These are phyloP conservation scores for Sugiyamaella smithiae DNA, from an alignment of 805 yeast species.

Conservation along the genomic window DNA sequence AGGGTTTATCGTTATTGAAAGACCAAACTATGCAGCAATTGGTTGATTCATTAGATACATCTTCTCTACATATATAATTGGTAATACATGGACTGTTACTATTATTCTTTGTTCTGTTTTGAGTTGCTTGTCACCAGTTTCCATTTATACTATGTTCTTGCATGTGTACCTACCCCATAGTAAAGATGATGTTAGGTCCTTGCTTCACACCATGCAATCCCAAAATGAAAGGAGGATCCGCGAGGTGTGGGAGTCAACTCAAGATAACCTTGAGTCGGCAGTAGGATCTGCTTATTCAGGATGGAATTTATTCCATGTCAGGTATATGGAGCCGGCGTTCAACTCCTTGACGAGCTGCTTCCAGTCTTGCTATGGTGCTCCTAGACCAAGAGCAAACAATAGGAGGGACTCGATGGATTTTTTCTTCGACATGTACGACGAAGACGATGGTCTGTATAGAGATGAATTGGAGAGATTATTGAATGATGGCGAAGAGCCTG, in stretches of 20 bases:
- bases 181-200: not conserved
- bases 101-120: not conserved
- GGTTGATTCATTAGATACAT: not conserved
- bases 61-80: not conserved
- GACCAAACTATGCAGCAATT: constrained; percentile 2
- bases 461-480: constrained; percentile 28
- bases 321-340: constrained; percentile 19
- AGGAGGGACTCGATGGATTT: constrained; percentile 25
- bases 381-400: constrained; percentile 13
- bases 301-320: constrained; percentile 17
- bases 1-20: constrained; percentile 16
- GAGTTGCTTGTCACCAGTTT: not conserved
- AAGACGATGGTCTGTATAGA: constrained; percentile 24
- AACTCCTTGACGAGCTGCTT: constrained; percentile 10
- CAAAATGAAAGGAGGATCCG: constrained; percentile 21
- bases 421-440: constrained; percentile 31
- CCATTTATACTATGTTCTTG: too few relatives aligned
- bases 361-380: constrained; percentile 10
- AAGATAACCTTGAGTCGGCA: constrained; percentile 28
- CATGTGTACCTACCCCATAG: not conserved
- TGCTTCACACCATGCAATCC: constrained; percentile 12
- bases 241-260: constrained; percentile 27
- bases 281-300: constrained; percentile 26
- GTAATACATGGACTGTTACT: not conserved
- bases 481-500: constrained; percentile 14